These are phyloP conservation scores for Clitopilus passeckerianus DNA, from an alignment of 768 basidiomycete genomes.

Conservation along the genomic window DNA sequence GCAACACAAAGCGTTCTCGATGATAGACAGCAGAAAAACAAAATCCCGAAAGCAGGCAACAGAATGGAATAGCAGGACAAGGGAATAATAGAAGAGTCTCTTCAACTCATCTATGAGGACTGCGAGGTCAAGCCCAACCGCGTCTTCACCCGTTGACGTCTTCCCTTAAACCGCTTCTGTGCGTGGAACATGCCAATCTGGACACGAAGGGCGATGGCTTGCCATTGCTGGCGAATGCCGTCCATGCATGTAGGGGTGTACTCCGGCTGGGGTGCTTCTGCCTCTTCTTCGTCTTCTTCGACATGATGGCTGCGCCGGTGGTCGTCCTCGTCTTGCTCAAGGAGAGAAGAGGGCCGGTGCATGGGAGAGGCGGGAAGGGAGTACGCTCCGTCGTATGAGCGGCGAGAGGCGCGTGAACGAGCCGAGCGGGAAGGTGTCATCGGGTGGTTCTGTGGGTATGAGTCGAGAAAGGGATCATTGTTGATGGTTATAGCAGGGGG, in stretches of 20 bases:
- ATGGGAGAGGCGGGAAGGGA: slow-evolving; percentile 4
- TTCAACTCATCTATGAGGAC: not conserved
- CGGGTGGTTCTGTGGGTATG: slow-evolving; percentile 2
- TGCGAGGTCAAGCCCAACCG: not conserved
- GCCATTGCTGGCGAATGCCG: slow-evolving; percentile 53
- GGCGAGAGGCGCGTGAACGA: not conserved
- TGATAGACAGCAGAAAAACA: not conserved
- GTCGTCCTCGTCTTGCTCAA: slow-evolving; percentile 4
- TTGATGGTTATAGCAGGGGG: slow-evolving; percentile 4
- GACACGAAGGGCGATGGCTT: slow-evolving; percentile 49
- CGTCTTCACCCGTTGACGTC: slow-evolving; percentile 15
- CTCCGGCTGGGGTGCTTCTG: slow-evolving; percentile 10
- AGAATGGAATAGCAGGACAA: not conserved
- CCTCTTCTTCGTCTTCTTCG: slow-evolving; percentile 16
- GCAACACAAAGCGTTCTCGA: not conserved
- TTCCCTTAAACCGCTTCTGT: slow-evolving; percentile 25
- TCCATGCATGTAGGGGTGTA: slow-evolving; percentile 56
- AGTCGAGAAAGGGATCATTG: slow-evolving; percentile 4
- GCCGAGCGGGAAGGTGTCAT: not conserved
- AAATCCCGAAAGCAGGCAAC: not conserved
- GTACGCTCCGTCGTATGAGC: slow-evolving; percentile 4
- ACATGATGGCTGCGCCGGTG: slow-evolving; percentile 9
- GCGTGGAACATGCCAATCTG: slow-evolving; percentile 55
- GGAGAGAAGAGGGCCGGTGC: slow-evolving; percentile 2
- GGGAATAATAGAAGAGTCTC: not conserved